Conservation (phyloP, 345 rosid genomes). For the Dipteronia dyeriana region DNA sequence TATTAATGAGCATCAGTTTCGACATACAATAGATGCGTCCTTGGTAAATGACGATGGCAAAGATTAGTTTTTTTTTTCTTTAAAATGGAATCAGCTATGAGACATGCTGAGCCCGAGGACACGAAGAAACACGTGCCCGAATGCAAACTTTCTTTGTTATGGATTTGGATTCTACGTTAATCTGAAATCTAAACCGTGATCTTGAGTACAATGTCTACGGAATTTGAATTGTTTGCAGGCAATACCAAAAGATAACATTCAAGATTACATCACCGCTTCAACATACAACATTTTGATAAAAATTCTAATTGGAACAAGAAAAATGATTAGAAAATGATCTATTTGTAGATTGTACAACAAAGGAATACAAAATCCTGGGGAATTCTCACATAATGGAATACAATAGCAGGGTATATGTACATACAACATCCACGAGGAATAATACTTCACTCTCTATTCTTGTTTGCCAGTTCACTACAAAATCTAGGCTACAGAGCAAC, state of each 20-base stretch:
- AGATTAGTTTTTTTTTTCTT: background rate
- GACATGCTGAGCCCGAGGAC: background rate
- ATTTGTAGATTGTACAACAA: background rate
- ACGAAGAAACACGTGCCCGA: background rate
- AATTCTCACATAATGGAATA: background rate
- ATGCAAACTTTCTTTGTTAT: no score
- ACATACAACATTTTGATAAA: background rate
- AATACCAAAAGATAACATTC: background rate
- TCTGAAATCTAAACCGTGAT: no score
- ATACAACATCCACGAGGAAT: background rate
- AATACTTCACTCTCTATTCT: background rate
- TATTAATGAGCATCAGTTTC: background rate
- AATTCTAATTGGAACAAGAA: background rate
- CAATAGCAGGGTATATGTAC: background rate
- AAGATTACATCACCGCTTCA: background rate
- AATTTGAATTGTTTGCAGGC: no score
- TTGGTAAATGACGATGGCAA: background rate
- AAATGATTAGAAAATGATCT: background rate
- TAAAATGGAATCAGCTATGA: background rate
- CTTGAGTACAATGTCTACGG: no score
- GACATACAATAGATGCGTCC: background rate
- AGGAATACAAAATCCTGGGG: background rate
- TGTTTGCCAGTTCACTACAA: constrained; percentile 2
- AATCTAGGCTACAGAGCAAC: constrained; percentile 1
- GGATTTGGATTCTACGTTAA: no score